Conservation (phyloP, 768 basidiomycete genomes). For the Imleria badia region DNA sequence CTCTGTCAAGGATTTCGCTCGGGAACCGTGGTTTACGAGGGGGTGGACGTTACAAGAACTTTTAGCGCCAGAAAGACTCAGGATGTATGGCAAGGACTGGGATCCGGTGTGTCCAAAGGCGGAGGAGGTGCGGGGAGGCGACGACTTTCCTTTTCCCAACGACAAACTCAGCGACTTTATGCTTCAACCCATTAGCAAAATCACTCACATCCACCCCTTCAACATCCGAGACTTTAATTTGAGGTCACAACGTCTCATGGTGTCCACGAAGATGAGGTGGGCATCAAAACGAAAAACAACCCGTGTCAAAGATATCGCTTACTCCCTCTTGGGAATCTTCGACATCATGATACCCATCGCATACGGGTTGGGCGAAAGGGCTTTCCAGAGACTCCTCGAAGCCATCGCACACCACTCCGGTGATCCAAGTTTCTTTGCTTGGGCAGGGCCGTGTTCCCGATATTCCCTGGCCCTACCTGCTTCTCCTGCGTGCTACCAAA, state of each 20-base stretch:
- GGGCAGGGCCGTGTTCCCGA: conserved; percentile 7
- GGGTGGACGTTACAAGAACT: conserved; percentile 17
- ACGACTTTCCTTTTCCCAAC: conserved; percentile 6
- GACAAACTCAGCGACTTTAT: conserved; percentile 13
- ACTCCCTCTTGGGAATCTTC: conserved; percentile 12
- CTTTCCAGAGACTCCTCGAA: conserved; percentile 12
- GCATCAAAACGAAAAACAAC: conserved; percentile 13
- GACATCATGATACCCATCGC: conserved; percentile 11
- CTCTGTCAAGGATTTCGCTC: not conserved
- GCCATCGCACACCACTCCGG: conserved; percentile 11
- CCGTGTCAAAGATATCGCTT: conserved; percentile 8
- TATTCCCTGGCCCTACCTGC: conserved; percentile 6
- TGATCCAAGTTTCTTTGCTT: conserved; percentile 17
- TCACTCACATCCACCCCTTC: not conserved
- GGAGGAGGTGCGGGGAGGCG: not conserved
- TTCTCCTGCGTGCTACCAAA: conserved; percentile 12
- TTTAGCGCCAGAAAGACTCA: conserved; percentile 6
- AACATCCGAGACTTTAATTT: conserved; percentile 2
- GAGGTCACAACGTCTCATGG: conserved; percentile 2
- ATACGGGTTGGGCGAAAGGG: conserved; percentile 11
- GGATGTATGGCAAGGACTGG: conserved; percentile 14
- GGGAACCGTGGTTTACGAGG: conserved; percentile 12
- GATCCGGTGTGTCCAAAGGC: not conserved
- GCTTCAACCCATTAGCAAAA: not conserved
- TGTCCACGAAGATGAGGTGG: conserved; percentile 16